A percentile compares a stretch with the other conserved stretches of the same genome.
Conservation (phyloP, 1,284 basidiomycete genomes). For the Trichosporon sp. region DNA sequence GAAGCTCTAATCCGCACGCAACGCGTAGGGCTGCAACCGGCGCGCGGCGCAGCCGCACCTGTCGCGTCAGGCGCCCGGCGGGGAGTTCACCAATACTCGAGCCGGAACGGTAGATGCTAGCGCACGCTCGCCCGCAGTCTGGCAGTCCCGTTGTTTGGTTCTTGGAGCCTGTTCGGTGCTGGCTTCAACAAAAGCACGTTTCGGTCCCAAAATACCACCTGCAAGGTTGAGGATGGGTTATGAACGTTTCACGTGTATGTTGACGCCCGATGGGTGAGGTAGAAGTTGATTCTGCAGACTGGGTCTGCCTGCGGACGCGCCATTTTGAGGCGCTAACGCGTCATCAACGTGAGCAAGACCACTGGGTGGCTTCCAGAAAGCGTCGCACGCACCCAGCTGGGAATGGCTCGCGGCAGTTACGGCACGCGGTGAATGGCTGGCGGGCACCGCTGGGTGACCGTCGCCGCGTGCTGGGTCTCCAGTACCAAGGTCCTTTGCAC, state of each 20-base stretch:
- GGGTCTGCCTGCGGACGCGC: neutral
- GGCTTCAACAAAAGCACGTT: neutral
- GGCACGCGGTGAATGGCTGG: neutral
- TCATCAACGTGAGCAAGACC: neutral
- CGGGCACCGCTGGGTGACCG: neutral
- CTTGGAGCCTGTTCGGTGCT: neutral
- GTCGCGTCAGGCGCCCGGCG: no score
- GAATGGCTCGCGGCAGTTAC: neutral
- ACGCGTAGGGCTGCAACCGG: neutral
- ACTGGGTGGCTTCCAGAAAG: neutral
- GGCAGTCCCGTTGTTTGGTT: neutral
- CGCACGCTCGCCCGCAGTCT: neutral
- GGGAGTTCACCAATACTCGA: neutral
- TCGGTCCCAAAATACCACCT: neutral
- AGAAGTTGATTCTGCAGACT: no score
- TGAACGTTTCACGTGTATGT: neutral
- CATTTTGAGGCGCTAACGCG: neutral
- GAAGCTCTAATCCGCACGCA: neutral
- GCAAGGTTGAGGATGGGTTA: neutral
- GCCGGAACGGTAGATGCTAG: neutral
- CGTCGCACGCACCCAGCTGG: neutral
- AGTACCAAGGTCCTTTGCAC: neutral
- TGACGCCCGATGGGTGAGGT: no score
- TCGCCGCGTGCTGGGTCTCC: neutral
- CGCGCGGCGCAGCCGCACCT: neutral